Base-by-base conservation (phyloP, 1,284 basidiomycete species). In the Neotropicomus parvogracilis region DNA sequence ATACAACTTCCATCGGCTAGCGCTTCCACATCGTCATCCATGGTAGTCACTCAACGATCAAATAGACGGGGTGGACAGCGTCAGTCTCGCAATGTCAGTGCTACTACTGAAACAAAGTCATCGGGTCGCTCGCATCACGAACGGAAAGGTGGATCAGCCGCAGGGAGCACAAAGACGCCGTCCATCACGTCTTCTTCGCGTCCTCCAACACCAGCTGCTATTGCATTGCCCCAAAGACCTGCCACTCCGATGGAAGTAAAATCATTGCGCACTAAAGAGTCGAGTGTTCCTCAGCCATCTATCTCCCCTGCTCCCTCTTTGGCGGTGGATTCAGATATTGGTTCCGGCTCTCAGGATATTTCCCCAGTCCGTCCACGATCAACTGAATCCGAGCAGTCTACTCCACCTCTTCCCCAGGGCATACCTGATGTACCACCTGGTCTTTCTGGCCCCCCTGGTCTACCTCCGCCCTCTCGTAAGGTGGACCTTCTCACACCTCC, bases 401-500 rank as follows among this genome's bases (percentile, higher is more conserved):
- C 63, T 28, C 72, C 66, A 45, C 61, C 64, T 35, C 50, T 74
- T 32, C 75, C 79, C 20, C 77, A 79, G 10, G 77, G 75, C 32
- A 66, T 80, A 54, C 70, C 73, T 29, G 69, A 70, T 35, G 62
- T 70, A 6, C 78, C 79, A 28, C 78, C 78, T 6, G 78, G 81
- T 31, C 75, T 87, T 32, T 72, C 80, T 39, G 81, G 79, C 4
- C 87, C 88, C 20, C 85, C 84, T 5, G 83, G 84, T 11, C 74
- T 88, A 42, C 72, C 75, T 28, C 71, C 71, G 26, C 80, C 76
- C 26, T 72, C 70, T 52, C 77, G 76, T 40, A 75, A 75, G 49
- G 63, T 72, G 16, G 74, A 75, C 40, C 74, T 73, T n/a, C 71
- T 77, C 17, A 75, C 75, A 5, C 77, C 80, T 0, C 78, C 79